Conservation (phyloP, 2,329 filamentous ascomycete species). For the Cytospora chrysosperma region DNA sequence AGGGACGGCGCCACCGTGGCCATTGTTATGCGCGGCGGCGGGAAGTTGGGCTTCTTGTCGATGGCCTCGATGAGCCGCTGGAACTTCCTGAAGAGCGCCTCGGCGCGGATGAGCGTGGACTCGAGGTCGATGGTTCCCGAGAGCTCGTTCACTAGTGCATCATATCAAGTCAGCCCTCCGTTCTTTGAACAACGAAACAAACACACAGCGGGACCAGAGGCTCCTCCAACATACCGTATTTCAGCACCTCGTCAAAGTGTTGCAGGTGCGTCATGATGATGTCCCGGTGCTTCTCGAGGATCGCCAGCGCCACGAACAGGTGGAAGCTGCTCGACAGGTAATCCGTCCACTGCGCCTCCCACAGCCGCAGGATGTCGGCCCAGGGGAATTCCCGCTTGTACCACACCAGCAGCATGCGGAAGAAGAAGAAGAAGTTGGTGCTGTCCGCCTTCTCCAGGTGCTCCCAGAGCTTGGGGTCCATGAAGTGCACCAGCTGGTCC, state of each 20-base stretch:
- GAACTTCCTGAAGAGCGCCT: slow-evolving; percentile 84
- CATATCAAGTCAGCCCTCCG: slow-evolving; percentile 2
- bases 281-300: slow-evolving; percentile 92
- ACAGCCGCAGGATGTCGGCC: slow-evolving; percentile 80
- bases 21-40: slow-evolving; percentile 47
- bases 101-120: slow-evolving; percentile 81
- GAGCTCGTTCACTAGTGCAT: slow-evolving; percentile 78
- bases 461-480: slow-evolving; percentile 91
- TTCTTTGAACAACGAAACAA: too few species aligned
- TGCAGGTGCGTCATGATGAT: slow-evolving; percentile 93
- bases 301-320: slow-evolving; percentile 88
- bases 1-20: neutral
- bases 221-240: slow-evolving; percentile 68
- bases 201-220: neutral
- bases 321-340: slow-evolving; percentile 87
- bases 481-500: slow-evolving; percentile 92
- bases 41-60: slow-evolving; percentile 88
- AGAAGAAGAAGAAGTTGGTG: slow-evolving; percentile 99
- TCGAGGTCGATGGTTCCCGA: slow-evolving; percentile 90
- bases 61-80: slow-evolving; percentile 85
- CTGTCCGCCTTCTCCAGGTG: slow-evolving; percentile 89
- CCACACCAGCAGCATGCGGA: slow-evolving; percentile 98
- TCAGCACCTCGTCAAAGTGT: slow-evolving; percentile 95
- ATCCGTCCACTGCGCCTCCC: slow-evolving; percentile 95
- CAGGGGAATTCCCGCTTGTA: slow-evolving; percentile 97